Evolutionary conservation across 1,139 yeast species (phyloP), one percentile per base, ranked within the genome.

Genomic region (Neolecta irregularis): DNA sequence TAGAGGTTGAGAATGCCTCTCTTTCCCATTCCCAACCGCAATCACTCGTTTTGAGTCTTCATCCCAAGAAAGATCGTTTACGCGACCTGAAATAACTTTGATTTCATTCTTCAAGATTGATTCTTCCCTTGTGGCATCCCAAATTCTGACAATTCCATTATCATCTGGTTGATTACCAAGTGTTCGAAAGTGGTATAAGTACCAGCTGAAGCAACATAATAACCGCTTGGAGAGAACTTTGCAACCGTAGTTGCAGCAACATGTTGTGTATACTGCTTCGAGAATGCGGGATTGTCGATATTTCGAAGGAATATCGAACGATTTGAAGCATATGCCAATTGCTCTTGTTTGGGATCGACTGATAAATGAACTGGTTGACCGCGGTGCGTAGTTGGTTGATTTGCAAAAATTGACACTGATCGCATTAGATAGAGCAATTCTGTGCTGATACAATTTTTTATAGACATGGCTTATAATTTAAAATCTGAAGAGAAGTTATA

Each of bases 21-120:
- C 95, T 49, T 77, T 76, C 33, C 98, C 96, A 48, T 79, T 77
- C 36, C 99, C 99, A 7, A 85, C 96, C 1, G 94, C 94, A 52
- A 91, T 79, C 38, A 91, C 60, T 45, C 98, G 66, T 40, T 74
- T 62, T 34, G 74, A 72, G 49, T 91, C 98, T 15, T 77, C 76
- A 53, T 91, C 98, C 98, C 96, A 91, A 1, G 85, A 74, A 44
- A 88, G 62, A 43, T 81, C 81, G 45, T 69, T 75, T 49, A 91
- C 73, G 9, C 81, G 71, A 2, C 95, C 95, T 26, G 79, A 69
- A 43, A 88, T 68, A 23, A 83, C 72, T 31, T 51, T 56, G 53
- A 73, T 80, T 48, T 85, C 94, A 40, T 85, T 75, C 56, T 85
- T 85, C 35, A 80, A 59, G 20, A 64, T 54, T 39, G 74, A 42